Percentiles rank a stretch among this genome's conserved stretches.
Evolutionary conservation across 148 eudicot species (phyloP).

Genomic region (Suaeda aralocaspica): DNA sequence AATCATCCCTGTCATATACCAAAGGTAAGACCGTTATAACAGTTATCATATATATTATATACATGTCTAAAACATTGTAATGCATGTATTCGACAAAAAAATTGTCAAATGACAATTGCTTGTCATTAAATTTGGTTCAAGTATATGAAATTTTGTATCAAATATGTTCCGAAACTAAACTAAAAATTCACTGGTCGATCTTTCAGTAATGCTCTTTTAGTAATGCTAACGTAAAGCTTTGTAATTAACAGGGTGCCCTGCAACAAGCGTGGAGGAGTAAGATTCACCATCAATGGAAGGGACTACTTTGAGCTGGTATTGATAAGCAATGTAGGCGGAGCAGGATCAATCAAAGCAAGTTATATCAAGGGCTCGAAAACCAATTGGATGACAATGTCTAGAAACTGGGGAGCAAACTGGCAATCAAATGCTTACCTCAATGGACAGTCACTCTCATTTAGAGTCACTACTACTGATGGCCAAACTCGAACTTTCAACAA

Average conservation of each 20-base stretch:
- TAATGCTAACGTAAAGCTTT: too few species aligned
- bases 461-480: conserved; percentile 62
- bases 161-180: too few species aligned
- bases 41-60: too few species aligned
- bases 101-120: too few species aligned
- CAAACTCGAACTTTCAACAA: conserved; percentile 34
- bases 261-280: conserved; percentile 68
- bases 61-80: too few species aligned
- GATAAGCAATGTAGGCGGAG: conserved; percentile 67
- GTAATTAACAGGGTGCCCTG: conserved; percentile 83
- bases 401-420: conserved; percentile 96
- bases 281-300: conserved; percentile 73
- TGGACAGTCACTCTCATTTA: conserved; percentile 76
- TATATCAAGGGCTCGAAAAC: conserved; percentile 67
- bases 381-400: conserved; percentile 65
- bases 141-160: too few species aligned
- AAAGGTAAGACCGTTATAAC: conserved; percentile 41
- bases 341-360: conserved; percentile 66
- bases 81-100: too few species aligned
- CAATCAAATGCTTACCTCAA: conserved; percentile 61
- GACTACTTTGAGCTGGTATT: conserved; percentile 77
- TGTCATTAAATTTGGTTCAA: too few species aligned
- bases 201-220: too few species aligned
- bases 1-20: conserved; percentile 67
- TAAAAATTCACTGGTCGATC: too few species aligned